phyloP scores from a whole-genome alignment of 2,329 filamentous ascomycete species.

The Stachybotrys chlorohalonatus region DNA sequence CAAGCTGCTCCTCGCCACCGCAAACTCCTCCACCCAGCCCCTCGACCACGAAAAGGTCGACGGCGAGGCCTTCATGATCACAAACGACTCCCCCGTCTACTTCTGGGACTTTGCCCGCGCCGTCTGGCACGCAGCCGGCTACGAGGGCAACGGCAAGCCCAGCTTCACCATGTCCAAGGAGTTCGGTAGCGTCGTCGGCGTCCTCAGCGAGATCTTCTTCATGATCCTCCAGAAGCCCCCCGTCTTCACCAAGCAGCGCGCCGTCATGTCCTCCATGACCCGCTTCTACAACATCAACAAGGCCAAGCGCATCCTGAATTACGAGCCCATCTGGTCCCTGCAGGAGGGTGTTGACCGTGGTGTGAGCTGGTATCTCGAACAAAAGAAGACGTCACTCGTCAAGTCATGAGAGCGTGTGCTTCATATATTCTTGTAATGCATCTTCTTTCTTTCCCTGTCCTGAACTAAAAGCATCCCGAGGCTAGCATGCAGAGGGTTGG shows the following conservation, averaged over 20 bases:
- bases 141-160: conserved; percentile 38
- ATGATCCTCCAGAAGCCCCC: conserved; percentile 40
- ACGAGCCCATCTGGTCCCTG: conserved; percentile 56
- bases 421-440: neutral
- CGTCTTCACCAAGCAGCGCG: conserved; percentile 49
- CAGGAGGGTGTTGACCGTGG: conserved; percentile 52
- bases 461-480: no score
- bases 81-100: conserved; percentile 79
- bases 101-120: conserved; percentile 84
- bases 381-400: conserved; percentile 28
- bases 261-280: conserved; percentile 64
- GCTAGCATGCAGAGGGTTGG: no score
- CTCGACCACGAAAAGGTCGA: conserved; percentile 66
- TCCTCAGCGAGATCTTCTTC: conserved; percentile 42
- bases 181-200: conserved; percentile 42
- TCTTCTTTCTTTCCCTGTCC: no score
- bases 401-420: conserved; percentile 9
- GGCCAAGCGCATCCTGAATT: conserved; percentile 61
- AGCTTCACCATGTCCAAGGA: conserved; percentile 47
- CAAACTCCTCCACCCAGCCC: conserved; percentile 47
- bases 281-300: conserved; percentile 72
- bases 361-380: conserved; percentile 45
- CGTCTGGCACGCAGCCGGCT: conserved; percentile 60
- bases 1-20: conserved; percentile 57
- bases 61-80: conserved; percentile 83